phyloP scores from a whole-genome alignment of 306 rosid genomes.

The Elaeagnus macrophylla region DNA sequence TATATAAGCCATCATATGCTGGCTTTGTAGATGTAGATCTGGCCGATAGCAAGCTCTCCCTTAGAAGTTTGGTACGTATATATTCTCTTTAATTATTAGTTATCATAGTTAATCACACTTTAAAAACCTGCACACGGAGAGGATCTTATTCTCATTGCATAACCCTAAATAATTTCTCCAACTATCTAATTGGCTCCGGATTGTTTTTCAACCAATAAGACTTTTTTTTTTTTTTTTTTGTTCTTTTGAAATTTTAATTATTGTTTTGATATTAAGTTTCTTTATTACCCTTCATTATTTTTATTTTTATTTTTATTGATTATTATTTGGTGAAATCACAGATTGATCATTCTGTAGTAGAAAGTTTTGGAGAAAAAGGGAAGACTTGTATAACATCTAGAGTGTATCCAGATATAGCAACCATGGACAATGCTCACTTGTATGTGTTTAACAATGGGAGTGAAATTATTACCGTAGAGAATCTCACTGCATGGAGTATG shows the following conservation, averaged over 20 bases:
- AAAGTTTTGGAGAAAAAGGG: constrained; percentile 70
- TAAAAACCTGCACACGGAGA: too few species aligned
- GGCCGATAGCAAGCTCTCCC: constrained; percentile 40
- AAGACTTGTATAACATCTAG: constrained; percentile 70
- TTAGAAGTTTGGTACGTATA: constrained; percentile 61
- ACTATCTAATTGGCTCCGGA: too few species aligned
- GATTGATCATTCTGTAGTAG: constrained; percentile 90
- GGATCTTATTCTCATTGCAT: too few species aligned
- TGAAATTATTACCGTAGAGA: constrained; percentile 41
- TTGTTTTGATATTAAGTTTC: too few species aligned
- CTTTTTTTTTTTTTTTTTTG: too few species aligned
- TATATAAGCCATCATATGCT: constrained; percentile 70
- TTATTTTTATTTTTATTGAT: too few species aligned
- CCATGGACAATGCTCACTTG: constrained; percentile 46
- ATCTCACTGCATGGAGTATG: constrained; percentile 75
- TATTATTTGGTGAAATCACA: constrained; percentile 8
- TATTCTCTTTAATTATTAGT: too few species aligned
- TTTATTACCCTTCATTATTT: too few species aligned
- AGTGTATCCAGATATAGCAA: constrained; percentile 67
- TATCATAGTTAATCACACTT: too few species aligned
- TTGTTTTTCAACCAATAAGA: too few species aligned
- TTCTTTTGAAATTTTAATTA: too few species aligned
- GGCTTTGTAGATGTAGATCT: constrained; percentile 62
- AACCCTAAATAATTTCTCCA: too few species aligned
- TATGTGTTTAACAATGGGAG: constrained; percentile 71